phyloP scores from a whole-genome alignment of 768 basidiomycete genomes.

The Suillus variegatus region DNA sequence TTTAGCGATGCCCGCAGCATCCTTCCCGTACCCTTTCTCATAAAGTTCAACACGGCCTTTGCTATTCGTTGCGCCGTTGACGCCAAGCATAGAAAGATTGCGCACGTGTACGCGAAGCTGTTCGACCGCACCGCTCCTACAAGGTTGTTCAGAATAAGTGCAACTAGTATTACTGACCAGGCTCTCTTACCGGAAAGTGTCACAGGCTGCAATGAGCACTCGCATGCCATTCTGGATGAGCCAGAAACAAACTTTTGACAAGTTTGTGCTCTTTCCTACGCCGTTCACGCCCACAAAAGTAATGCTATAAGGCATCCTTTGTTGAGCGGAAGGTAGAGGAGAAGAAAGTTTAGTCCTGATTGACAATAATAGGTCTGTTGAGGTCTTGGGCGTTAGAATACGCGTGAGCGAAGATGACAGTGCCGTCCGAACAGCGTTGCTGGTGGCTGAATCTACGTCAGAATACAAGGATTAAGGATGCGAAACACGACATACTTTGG shows the following conservation, averaged over 20 bases:
- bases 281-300: slow-evolving; percentile 99
- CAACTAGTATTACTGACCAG: neutral
- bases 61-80: slow-evolving; percentile 66
- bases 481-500: slow-evolving; percentile 59
- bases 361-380: slow-evolving; percentile 92
- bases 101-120: slow-evolving; percentile 96
- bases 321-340: slow-evolving; percentile 70
- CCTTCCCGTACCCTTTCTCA: slow-evolving; percentile 97
- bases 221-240: slow-evolving; percentile 91
- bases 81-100: slow-evolving; percentile 83
- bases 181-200: slow-evolving; percentile 80
- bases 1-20: slow-evolving; percentile 96
- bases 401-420: slow-evolving; percentile 86
- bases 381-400: slow-evolving; percentile 94
- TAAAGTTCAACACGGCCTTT: slow-evolving; percentile 88
- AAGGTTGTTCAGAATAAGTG: slow-evolving; percentile 8
- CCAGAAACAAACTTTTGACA: slow-evolving; percentile 99
- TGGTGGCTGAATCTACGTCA: slow-evolving; percentile 60
- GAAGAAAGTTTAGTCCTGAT: slow-evolving; percentile 87
- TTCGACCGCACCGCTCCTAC: slow-evolving; percentile 94
- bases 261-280: slow-evolving; percentile 97
- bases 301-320: slow-evolving; percentile 86
- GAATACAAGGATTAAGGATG: neutral
- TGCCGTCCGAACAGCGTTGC: slow-evolving; percentile 78
- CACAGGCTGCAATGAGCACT: slow-evolving; percentile 97